Conservation (phyloP, 2,329 filamentous ascomycete species). For the Basipetospora sp. region DNA sequence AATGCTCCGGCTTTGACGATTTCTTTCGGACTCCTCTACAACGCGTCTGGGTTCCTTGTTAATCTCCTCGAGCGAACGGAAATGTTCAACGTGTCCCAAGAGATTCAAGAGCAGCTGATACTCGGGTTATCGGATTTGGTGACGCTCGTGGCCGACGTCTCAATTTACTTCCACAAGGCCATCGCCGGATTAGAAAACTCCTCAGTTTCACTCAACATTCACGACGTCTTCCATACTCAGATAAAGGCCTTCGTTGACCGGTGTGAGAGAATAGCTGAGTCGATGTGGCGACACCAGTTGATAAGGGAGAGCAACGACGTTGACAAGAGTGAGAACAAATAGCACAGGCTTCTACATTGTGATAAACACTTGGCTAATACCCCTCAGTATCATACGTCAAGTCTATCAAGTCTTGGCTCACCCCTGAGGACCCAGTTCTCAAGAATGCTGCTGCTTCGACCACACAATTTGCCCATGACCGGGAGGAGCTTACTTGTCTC, state of each 20-base stretch:
- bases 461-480: conserved; percentile 11
- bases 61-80: conserved; percentile 13
- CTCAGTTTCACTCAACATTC: conserved; percentile 14
- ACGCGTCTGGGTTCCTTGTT: conserved; percentile 10
- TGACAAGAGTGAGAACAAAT: conserved; percentile 14
- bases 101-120: conserved; percentile 12
- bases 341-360: background rate
- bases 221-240: conserved; percentile 10
- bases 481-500: conserved; percentile 13
- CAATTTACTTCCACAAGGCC: conserved; percentile 12
- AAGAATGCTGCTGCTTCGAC: conserved; percentile 5
- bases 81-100: conserved; percentile 11
- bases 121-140: conserved; percentile 12
- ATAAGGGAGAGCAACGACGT: conserved; percentile 17
- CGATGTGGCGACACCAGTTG: conserved; percentile 20
- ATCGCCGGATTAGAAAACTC: conserved; percentile 7
- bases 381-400: conserved; percentile 16
- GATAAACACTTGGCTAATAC: background rate
- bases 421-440: conserved; percentile 11
- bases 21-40: conserved; percentile 13
- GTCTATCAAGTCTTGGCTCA: conserved; percentile 18
- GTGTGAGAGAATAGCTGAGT: conserved; percentile 10
- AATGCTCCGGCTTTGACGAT: conserved; percentile 12
- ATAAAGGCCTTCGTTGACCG: conserved; percentile 12
- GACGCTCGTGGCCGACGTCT: conserved; percentile 11